Base-by-base conservation (phyloP, 1,284 basidiomycete species). In the Coriolopsis trogii region DNA sequence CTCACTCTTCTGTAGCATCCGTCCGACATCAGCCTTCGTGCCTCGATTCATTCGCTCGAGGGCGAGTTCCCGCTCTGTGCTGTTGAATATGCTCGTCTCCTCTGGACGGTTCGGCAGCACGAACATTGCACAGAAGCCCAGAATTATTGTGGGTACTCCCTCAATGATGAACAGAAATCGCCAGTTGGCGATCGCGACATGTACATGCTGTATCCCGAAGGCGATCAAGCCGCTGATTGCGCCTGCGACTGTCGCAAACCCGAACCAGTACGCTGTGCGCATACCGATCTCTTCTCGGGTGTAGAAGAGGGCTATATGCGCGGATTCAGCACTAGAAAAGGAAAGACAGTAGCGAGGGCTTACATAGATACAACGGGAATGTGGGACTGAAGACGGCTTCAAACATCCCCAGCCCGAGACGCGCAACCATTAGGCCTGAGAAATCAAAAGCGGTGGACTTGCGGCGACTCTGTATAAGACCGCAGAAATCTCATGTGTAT, bases 71-170 rank as follows among this genome's bases (percentile, higher is more conserved):
- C 91, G 81, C 66, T 95, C 87, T 6, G 81, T 74, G 55, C 88
- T 86, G 34, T 74, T 87, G 36, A 95, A 70, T 64, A 85, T 89
- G 0, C 67, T 68, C 0, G 89, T 87, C 12, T 82, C 85, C 65
- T 94, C 90, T 0, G 93, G 93, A 25, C 91, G 76, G 42, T 85
- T 79, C 1, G 93, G 93, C 7, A 95, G 76, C 55, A 87, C 73
- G 53, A 85, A 76, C 51, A 87, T 70, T 2, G 87, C 81, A 29
- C 84, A 42, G n/a, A 90, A 45, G 1, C 89, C 91, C 24, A 94
- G 74, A 0, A 91, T 20, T 7, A 95, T 63, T 0, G 87, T 75
- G 0, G 89, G 89, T 13, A 82, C 61, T 20, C 87, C 89, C 82
- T 86, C 93, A 47, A 95, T 79, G 43, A 93, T 78, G 71, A 93